These are phyloP conservation scores for Penicillium macrosclerotiorum DNA, from an alignment of 495 filamentous ascomycete genomes.

Conservation along the genomic window DNA sequence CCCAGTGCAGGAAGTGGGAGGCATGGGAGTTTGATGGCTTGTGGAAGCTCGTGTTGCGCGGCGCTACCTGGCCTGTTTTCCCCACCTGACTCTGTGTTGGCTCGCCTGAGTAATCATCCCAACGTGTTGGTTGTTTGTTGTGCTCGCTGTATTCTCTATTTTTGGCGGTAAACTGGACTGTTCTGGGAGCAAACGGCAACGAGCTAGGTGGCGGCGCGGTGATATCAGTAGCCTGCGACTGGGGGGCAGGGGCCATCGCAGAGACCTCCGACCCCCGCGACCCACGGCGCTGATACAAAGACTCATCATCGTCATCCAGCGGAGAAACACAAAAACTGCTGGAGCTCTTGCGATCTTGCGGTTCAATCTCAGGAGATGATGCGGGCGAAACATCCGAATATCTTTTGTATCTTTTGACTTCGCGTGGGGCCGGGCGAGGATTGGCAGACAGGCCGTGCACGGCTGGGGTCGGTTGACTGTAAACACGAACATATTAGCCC, in stretches of 20 bases:
- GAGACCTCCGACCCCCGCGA: slow-evolving; percentile 6
- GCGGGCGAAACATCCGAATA: slow-evolving; percentile 46
- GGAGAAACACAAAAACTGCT: slow-evolving; percentile 48
- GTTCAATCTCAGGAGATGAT: slow-evolving; percentile 31
- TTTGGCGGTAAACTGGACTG: slow-evolving; percentile 10
- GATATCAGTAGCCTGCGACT: not conserved
- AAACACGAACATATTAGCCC: slow-evolving; percentile 2
- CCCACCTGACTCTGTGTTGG: slow-evolving; percentile 39
- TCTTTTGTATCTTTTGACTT: slow-evolving; percentile 3
- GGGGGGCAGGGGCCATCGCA: slow-evolving; percentile 4
- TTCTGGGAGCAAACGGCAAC: slow-evolving; percentile 5
- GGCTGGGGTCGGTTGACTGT: slow-evolving; percentile 1
- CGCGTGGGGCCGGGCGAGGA: not conserved
- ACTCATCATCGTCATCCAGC: slow-evolving; percentile 36
- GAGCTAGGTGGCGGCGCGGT: slow-evolving; percentile 3
- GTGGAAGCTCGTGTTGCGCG: slow-evolving; percentile 24
- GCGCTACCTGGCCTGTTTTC: slow-evolving; percentile 16
- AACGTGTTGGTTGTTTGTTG: slow-evolving; percentile 26
- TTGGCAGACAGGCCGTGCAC: not conserved
- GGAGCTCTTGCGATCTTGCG: slow-evolving; percentile 15
- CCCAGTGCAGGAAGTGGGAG: slow-evolving; percentile 29
- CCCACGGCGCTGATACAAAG: slow-evolving; percentile 5
- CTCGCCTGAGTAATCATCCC: slow-evolving; percentile 52
- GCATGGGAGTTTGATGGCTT: slow-evolving; percentile 21
- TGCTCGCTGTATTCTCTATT: too few species aligned